Base-by-base conservation (phyloP, 2,329 filamentous ascomycete genomes). In the Aureobasidium sp. region DNA sequence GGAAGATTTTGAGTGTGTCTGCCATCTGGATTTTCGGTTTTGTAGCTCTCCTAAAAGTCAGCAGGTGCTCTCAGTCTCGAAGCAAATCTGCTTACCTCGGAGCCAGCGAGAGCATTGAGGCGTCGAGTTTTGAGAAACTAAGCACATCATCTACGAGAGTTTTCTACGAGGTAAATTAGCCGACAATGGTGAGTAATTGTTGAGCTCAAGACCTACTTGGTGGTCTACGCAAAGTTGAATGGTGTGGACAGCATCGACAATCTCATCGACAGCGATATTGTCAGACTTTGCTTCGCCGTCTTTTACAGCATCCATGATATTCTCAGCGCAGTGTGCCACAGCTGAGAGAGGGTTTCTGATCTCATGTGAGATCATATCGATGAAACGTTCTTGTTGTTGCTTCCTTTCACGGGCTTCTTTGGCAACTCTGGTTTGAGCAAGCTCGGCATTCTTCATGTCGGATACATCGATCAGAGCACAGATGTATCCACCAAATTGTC, bases 391-490 rank as follows among this genome's bases (percentile, higher is more conserved):
- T 60, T 78, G 77, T 59, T 78, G 76, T 57, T 75, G 71, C 52
- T 78, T 78, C 11, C 75, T 67, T 47, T 78, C 76, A 42, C 70
- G 68, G 1, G 77, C 76, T 63, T 78, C 75, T 19, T 69, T 69
- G 2, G 77, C 76, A 14, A 74, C 74, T 57, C 74, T 73, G 37
- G 76, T 71, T 54, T 79, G 75, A 3, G 72, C 65, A 9, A 77
- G 57, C 59, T 78, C 72, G 3, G 76, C 76, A 42, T 72, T 71
- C 62, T 79, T 79, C 63, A 78, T 76, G 17, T 74, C 72, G 17
- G 74, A 78, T 40, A 79, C 78, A 61, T 79, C 77, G 15, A 78
- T 74, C 11, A 79, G 71, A 22, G 75, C 76, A 63, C 76, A 78
- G 6, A 78, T 77, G 64, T 76, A 79, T 2, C 77, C 76, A 7